These are phyloP conservation scores for Aspergillus nanangensis DNA, from an alignment of 495 filamentous ascomycete species.

Conservation along the genomic window DNA sequence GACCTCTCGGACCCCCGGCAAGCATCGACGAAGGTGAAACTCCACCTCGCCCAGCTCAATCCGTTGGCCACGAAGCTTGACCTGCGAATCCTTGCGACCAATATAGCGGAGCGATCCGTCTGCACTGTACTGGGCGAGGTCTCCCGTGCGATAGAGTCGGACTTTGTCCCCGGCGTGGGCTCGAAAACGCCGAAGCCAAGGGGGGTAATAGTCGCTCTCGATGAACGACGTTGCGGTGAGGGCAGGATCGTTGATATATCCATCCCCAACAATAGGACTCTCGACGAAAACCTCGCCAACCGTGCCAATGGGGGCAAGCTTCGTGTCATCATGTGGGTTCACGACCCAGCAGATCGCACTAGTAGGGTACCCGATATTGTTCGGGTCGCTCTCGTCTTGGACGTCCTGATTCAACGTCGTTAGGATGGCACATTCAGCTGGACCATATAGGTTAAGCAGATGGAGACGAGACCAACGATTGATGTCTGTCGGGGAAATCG, in stretches of 20 bases:
- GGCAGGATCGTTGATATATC: conserved; percentile 37
- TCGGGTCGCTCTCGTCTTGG: conserved; percentile 5
- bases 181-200: conserved; percentile 7
- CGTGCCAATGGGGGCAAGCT: conserved; percentile 30
- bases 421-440: conserved; percentile 16
- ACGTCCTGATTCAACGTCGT: background rate
- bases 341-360: conserved; percentile 44
- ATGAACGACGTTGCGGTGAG: conserved; percentile 30
- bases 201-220: conserved; percentile 22
- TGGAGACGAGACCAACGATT: conserved; percentile 34
- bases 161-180: background rate
- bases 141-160: conserved; percentile 41
- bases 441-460: conserved; percentile 22
- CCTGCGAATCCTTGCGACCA: conserved; percentile 19
- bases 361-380: conserved; percentile 31
- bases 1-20: too few species aligned
- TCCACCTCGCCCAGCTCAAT: too few species aligned
- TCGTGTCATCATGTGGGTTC: conserved; percentile 23
- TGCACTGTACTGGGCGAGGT: conserved; percentile 38
- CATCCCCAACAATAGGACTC: conserved; percentile 33
- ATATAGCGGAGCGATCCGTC: conserved; percentile 20
- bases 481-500: conserved; percentile 6
- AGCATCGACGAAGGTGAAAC: too few species aligned
- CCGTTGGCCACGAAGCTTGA: conserved; percentile 2
- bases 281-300: conserved; percentile 44